These are phyloP conservation scores for Mucor racemosus DNA, from an alignment of 371 early-diverging fungal species.

Conservation along the genomic window DNA sequence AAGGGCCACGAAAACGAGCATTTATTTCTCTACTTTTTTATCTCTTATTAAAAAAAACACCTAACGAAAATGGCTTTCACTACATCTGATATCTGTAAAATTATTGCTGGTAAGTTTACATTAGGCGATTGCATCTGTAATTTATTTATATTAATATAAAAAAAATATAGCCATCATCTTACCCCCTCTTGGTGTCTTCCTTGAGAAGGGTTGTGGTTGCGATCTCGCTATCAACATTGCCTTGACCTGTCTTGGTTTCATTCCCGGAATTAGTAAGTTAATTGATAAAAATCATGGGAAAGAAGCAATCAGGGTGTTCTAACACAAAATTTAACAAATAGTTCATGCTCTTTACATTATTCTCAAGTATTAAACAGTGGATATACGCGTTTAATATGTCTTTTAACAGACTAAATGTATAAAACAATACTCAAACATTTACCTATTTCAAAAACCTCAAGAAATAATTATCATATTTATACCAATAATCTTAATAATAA, in stretches of 20 bases:
- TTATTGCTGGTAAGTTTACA: constrained; percentile 30
- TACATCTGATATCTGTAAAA: constrained; percentile 35
- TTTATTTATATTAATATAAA: background rate
- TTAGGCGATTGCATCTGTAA: too few relatives aligned
- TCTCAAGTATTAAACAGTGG: constrained; percentile 30
- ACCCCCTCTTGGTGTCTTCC: constrained; percentile 68
- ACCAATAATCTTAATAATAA: constrained; percentile 8
- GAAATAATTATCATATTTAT: background rate
- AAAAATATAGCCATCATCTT: constrained; percentile 52
- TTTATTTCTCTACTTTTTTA: background rate
- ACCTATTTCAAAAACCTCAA: background rate
- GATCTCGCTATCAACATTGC: constrained; percentile 77
- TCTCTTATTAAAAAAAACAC: background rate
- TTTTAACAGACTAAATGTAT: background rate
- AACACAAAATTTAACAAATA: background rate
- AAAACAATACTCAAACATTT: background rate
- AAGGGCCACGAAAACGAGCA: background rate
- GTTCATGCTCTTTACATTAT: constrained; percentile 43
- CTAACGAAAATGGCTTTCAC: constrained; percentile 30
- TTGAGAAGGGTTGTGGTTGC: constrained; percentile 62
- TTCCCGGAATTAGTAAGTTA: constrained; percentile 66
- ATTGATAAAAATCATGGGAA: too few relatives aligned
- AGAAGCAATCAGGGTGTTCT: background rate
- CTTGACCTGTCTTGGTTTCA: constrained; percentile 72
- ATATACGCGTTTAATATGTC: background rate